Base-by-base conservation (phyloP, 106 monocot species). In the Phalaenopsis aphrodite region DNA sequence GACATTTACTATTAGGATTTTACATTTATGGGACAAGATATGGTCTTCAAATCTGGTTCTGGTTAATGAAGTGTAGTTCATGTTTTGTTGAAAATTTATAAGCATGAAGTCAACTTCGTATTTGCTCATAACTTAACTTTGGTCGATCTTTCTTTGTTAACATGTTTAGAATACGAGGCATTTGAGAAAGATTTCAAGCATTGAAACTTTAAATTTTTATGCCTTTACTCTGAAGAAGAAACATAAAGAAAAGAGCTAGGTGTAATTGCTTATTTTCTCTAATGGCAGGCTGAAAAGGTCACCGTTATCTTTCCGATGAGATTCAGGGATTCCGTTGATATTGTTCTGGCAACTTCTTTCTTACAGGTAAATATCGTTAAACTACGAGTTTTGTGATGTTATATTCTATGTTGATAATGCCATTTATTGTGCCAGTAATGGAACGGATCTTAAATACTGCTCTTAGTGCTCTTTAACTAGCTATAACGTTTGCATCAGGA, bases 221-320 rank as follows among this genome's bases (percentile, higher is more conserved):
- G 23, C 24, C 6, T 5, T 5, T 64, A 24, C 37, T 38, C 14
- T 71, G 12, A 71, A 71, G 8, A 41, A 71, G 36, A 41, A 4
- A 71, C 8, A 41, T 71, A 71, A 12, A 38, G 39, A 39, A 71
- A 38, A 41, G 71, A 38, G 5, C 37, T 41, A 38, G 64, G 71
- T 21, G 12, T 69, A 38, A 56, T 83, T 42, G 10, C 37, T 78
- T 66, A 24, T 76, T 67, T 14, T 76, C 39, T 81, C 61, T 78
- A 23, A 69, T 86, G 24, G 58, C 87, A 98, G 98, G 89, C 78
- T 46, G 98, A 94, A 74, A 98, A 88, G 85, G 94, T 94, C 43
- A 94, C 92, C 5, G 81, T 92, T 41, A 80, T 94, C 1, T 98
- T 86, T 73, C 94, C 94, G 21, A 94, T 98, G 97, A 92, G 94